Evolutionary conservation across 495 filamentous ascomycete genomes (phyloP).

Genomic region (Neurospora hispaniola): DNA sequence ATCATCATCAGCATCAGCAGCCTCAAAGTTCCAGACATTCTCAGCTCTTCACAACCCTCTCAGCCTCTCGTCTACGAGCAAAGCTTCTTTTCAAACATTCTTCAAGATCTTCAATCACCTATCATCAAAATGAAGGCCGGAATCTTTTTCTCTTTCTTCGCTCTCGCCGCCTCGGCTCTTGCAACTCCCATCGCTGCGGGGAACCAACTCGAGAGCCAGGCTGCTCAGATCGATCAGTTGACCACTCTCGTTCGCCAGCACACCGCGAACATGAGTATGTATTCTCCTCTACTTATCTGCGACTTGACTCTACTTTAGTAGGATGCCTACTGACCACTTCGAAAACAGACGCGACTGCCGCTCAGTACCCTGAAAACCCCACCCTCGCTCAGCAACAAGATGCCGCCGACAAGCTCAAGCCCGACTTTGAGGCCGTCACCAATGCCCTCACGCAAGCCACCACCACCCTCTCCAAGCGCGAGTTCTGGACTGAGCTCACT

Average conservation of each 20-base stretch:
- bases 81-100: not conserved
- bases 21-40: not conserved
- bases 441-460: conserved; percentile 21
- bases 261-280: conserved; percentile 29
- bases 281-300: not conserved
- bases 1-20: not conserved
- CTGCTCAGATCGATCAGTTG: conserved; percentile 20
- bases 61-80: not conserved
- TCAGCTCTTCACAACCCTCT: not conserved
- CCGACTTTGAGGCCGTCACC: conserved; percentile 25
- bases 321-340: not conserved
- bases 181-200: conserved; percentile 22
- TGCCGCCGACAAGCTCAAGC: conserved; percentile 19
- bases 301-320: not conserved
- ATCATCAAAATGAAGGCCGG: conserved; percentile 27
- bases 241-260: conserved; percentile 19
- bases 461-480: conserved; percentile 21
- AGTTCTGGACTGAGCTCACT: conserved; percentile 5
- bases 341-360: conserved; percentile 16
- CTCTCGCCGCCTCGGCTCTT: conserved; percentile 25
- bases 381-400: conserved; percentile 13
- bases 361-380: conserved; percentile 17
- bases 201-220: conserved; percentile 23
- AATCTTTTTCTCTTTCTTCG: conserved; percentile 22
- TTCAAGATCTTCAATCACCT: not conserved